Evolutionary conservation across 352 stramenopile genomes (phyloP).

Genomic region (Phytophthora fragariaefolia): DNA sequence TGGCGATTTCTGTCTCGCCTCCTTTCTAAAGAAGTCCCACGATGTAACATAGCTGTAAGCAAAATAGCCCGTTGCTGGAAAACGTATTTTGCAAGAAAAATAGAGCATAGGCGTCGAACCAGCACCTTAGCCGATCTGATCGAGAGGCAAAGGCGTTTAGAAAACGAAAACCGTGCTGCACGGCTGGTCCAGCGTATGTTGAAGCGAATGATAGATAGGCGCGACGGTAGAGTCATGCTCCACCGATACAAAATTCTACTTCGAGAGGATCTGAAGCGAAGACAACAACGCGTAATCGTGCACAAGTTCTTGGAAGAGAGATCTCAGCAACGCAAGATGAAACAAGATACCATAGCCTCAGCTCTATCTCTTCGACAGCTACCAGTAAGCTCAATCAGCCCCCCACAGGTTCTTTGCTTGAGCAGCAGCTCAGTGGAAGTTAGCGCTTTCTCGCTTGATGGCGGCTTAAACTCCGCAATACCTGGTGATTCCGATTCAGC

Average conservation of each 20-base stretch:
- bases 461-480: background rate
- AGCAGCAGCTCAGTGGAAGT: constrained; percentile 11
- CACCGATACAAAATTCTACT: constrained; percentile 55
- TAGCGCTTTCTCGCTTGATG: constrained; percentile 22
- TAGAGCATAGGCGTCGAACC: background rate
- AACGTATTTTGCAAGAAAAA: constrained; percentile 16
- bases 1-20: constrained; percentile 41
- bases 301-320: constrained; percentile 58
- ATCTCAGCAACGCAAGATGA: constrained; percentile 40
- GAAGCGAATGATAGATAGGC: constrained; percentile 28
- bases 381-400: constrained; percentile 2
- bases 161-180: constrained; percentile 35
- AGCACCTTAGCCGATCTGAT: constrained; percentile 31
- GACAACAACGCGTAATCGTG: constrained; percentile 59
- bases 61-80: constrained; percentile 38
- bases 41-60: constrained; percentile 18
- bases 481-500: background rate
- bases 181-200: constrained; percentile 46
- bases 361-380: background rate
- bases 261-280: constrained; percentile 52
- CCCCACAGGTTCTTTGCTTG: constrained; percentile 12
- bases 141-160: constrained; percentile 26
- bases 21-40: constrained; percentile 41
- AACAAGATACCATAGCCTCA: constrained; percentile 17
- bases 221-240: constrained; percentile 49